Evolutionary conservation across 1,284 basidiomycete genomes (phyloP), one percentile per base, ranked within the genome.

Genomic region (Irpex rosettiformis): DNA sequence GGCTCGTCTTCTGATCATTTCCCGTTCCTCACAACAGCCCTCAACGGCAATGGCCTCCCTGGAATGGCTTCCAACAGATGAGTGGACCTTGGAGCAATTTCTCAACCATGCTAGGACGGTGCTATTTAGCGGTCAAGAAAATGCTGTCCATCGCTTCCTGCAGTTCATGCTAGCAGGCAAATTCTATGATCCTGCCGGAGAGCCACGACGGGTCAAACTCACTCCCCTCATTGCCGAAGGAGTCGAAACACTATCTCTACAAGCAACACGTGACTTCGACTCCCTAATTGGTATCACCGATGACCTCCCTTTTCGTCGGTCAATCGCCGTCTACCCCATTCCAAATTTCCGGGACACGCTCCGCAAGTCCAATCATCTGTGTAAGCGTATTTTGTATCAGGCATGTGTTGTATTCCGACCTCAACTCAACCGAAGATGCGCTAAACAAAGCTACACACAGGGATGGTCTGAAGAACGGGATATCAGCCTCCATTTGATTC

Each of bases 251-350:
- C 42, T 25, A 24, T 8, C 7, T 49, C 18, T 16, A 16, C 25
- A 16, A 53, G 13, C 40, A n/a, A 42, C 43, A n/a, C 54, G 58
- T 11, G 58, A 59, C 48, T 55, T 29, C 22, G 58, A 59, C 45
- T 59, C 58, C 29, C 13, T 56, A 16, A 56, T 59, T 11, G 58
- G 54, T 5, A 24, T 56, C 24, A 56, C 58, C 24, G 11, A 10
- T 3, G 40, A 21, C 11, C 40, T 59, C 8, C 58, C 58, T 8
- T 59, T 51, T 16, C 25, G 25, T 8, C n/a, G 5, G 8, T n/a
- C 43, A 3, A 33, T 59, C 28, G 7, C 55, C 6, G 18, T 59
- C 22, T 59, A 56, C 27, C 58, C 58, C 11, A 21, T 56, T 16
- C 22, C 53, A 7, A 28, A 21, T n/a, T 55, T 54, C 52, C 4